Base-by-base conservation (phyloP, 257 asterid genomes). In the Solanum sejunctum region DNA sequence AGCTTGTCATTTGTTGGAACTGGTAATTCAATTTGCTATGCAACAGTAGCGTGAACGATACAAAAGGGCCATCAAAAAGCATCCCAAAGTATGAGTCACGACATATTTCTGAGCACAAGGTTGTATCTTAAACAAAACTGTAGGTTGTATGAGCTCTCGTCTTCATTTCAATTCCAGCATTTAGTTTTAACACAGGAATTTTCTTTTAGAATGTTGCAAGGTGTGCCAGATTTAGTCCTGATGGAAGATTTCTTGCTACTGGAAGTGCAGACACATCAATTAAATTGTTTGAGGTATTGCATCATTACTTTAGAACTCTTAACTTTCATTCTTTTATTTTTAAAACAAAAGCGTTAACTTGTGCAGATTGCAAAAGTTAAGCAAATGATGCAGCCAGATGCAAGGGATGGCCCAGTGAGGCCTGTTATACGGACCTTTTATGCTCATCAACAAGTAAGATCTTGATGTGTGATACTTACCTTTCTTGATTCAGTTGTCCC, bases 51-150 rank as follows among this genome's bases (percentile, higher is more conserved):
- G 82, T 84, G 82, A 92, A 88, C 86, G 91, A 92, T 82, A 84
- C 89, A 56, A 93, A 91, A 90, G 95, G 92, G 72, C 85, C 92
- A 49, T 91, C 98, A 51, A 94, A 93, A 90, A 92, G 87, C 83
- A 91, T 94, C 20, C 90, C 96, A 39, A 94, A 92, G 91, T 97
- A 93, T 80, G 98, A 94, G 88, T 87, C 92, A 20, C 90, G 95
- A 20, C 93, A 91, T 79, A 89, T 94, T 86, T 93, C 98, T 73
- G 98, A 94, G 86, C 98, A 94, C 93, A 94, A 94, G 97, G 98
- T 94, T 60, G 90, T 32, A 55, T 83, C 83, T 85, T 57, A 66
- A 78, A 45, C 67, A 57, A 66, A 78, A 78, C 84, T 56, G 57
- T 85, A 16, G 77, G 85, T 61, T 86, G 70, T 64, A 83, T 79